phyloP scores from a whole-genome alignment of 2,329 filamentous ascomycete species.

The Ophiostoma populinum region DNA sequence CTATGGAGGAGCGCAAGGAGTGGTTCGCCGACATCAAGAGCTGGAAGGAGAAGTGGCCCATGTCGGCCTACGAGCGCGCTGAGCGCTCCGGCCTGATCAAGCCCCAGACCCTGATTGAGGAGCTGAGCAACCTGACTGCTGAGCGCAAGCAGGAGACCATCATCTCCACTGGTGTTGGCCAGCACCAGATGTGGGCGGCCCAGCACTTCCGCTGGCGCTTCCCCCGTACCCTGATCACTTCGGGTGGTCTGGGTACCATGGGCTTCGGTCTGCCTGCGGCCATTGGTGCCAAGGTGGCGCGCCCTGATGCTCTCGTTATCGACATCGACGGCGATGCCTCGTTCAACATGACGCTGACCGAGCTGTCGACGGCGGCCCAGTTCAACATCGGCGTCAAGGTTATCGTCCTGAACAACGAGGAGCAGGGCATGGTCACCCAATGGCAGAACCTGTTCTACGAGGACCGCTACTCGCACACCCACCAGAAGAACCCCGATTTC shows the following conservation, averaged over 20 bases:
- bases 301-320: slow-evolving; percentile 64
- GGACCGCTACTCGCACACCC: slow-evolving; percentile 80
- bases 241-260: slow-evolving; percentile 91
- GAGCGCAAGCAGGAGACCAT: slow-evolving; percentile 68
- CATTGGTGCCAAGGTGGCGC: slow-evolving; percentile 82
- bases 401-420: slow-evolving; percentile 88
- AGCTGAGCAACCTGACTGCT: slow-evolving; percentile 69
- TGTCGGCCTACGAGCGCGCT: slow-evolving; percentile 63
- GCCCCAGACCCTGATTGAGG: slow-evolving; percentile 83
- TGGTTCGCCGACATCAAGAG: slow-evolving; percentile 82
- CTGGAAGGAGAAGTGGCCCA: slow-evolving; percentile 87
- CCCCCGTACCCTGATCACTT: slow-evolving; percentile 89
- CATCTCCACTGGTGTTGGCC: slow-evolving; percentile 86
- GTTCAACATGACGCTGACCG: slow-evolving; percentile 96
- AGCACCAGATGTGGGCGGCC: slow-evolving; percentile 98
- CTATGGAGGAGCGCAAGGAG: slow-evolving; percentile 49
- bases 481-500: slow-evolving; percentile 92
- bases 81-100: slow-evolving; percentile 69
- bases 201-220: slow-evolving; percentile 93
- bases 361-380: slow-evolving; percentile 81
- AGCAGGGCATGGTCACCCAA: slow-evolving; percentile 97
- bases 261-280: slow-evolving; percentile 87
- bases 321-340: slow-evolving; percentile 98
- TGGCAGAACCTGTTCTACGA: slow-evolving; percentile 98
- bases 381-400: slow-evolving; percentile 96